A percentile compares a stretch with the other conserved stretches of the same genome.
Conservation (phyloP, 2,329 filamentous ascomycete genomes). For the Sarocladiaceae sp. region DNA sequence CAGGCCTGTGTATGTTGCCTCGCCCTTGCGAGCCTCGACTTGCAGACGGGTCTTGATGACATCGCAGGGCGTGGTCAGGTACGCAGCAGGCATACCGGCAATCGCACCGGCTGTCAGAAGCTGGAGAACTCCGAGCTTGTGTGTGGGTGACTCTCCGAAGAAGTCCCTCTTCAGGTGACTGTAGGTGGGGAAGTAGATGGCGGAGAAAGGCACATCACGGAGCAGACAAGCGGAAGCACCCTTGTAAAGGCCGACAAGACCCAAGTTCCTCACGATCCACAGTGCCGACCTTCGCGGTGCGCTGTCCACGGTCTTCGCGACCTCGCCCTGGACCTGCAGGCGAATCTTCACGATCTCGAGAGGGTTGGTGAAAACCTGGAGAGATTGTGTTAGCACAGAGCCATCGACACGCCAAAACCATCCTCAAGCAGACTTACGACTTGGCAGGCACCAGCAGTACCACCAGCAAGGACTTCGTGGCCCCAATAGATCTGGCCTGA, state of each 20-base stretch:
- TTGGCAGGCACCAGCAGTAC: constrained; percentile 87
- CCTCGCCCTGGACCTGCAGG: constrained; percentile 93
- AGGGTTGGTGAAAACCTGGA: constrained; percentile 89
- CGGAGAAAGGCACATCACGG: constrained; percentile 95
- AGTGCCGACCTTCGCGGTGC: constrained; percentile 86
- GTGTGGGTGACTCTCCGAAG: constrained; percentile 83
- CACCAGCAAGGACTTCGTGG: constrained; percentile 82
- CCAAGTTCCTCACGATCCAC: constrained; percentile 96
- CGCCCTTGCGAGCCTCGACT: constrained; percentile 94
- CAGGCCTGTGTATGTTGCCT: constrained; percentile 80
- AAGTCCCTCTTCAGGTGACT: constrained; percentile 89
- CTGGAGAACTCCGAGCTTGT: constrained; percentile 87
- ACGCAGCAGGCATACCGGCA: constrained; percentile 85
- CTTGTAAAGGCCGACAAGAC: constrained; percentile 93
- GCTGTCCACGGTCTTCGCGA: constrained; percentile 80
- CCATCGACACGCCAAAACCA: too few species aligned
- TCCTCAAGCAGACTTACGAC: constrained; percentile 64
- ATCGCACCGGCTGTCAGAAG: constrained; percentile 93
- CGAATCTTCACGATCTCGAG: constrained; percentile 99
- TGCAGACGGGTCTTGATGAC: constrained; percentile 99
- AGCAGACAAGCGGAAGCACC: constrained; percentile 91
- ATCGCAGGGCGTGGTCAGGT: constrained; percentile 95
- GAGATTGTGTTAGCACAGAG: neutral
- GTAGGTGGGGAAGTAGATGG: constrained; percentile 98
- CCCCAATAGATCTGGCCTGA: constrained; percentile 62